Base-by-base conservation (phyloP, 2,329 filamentous ascomycete genomes). In the Diaporthe sp. region DNA sequence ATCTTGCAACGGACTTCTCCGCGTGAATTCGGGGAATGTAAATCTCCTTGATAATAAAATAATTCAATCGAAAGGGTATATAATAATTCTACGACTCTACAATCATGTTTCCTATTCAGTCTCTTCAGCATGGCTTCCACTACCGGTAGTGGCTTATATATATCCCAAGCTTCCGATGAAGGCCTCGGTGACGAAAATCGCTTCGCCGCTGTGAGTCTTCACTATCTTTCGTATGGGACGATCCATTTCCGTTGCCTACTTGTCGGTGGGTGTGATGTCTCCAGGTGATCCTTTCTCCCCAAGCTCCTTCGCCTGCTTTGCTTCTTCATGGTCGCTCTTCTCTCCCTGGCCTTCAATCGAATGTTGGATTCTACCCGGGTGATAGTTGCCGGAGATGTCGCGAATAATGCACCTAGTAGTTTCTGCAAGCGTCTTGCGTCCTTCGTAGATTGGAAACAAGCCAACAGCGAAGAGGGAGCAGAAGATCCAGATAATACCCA, bases 401-500 rank as follows among this genome's bases (percentile, higher is more conserved):
- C 88, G 80, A 55, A 84, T 88, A 78, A 96, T 93, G 39, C 88
- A 86, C 81, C 89, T 91, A 77, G 90, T 83, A 0, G 92, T 94
- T 70, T 89, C 86, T 0, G 82, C 81, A 74, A 94, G 91, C 2
- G 93, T 96, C 74, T 88, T 84, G 2, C 95, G 86, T 0, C 95
- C 94, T 81, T 98, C 95, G 83, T 90, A 97, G 1, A 97, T 85
- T 10, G 96, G 95, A 83, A 93, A 98, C 0, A 98, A 53, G 0
- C 94, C 95, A 0, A 98, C 95, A 15, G 91, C 93, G 74, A 93
- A 87, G 2, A 92, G 86, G 3, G 92, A 94, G 79, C 90, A 91
- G 82, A 95, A 95, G 78, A 96, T 89, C 94, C 94, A 97, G 53
- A 96, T 87, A 72, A 97, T 94, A 12, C 93, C 93, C 12, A 95